A percentile compares a stretch with the other conserved stretches of the same genome.
Conservation (phyloP, 2,329 filamentous ascomycete genomes). For the Cladosporium oxysporum region DNA sequence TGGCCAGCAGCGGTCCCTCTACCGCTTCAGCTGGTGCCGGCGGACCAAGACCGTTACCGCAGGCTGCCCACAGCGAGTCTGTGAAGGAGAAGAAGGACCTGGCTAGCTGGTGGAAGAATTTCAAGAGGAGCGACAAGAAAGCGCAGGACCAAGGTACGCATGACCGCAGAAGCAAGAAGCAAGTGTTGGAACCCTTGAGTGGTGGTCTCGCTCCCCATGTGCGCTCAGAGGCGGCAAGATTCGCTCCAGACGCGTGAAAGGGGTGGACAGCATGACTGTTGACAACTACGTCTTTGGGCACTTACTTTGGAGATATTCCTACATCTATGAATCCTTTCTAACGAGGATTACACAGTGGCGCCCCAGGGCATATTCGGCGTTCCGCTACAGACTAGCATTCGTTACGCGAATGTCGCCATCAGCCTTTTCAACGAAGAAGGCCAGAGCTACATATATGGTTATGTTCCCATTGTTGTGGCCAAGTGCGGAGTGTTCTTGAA, state of each 20-base stretch:
- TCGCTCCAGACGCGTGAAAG: no score
- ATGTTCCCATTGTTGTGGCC: conserved; percentile 96
- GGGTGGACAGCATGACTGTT: no score
- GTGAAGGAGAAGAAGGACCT: conserved; percentile 84
- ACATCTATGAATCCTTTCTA: no score
- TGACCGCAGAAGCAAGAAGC: no score
- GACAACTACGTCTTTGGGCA: no score
- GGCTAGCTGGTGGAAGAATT: conserved; percentile 96
- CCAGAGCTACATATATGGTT: conserved; percentile 96
- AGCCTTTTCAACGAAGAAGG: conserved; percentile 90
- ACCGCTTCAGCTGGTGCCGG: conserved; percentile 46
- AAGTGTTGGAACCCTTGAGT: no score
- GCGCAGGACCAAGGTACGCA: conserved; percentile 64
- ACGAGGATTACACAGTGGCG: conserved; percentile 8
- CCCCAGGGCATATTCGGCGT: conserved; percentile 86
- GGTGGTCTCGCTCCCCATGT: no score
- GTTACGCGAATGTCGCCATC: conserved; percentile 97
- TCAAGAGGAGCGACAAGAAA: conserved; percentile 69
- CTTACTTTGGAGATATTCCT: no score
- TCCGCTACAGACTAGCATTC: conserved; percentile 89
- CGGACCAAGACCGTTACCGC: conserved; percentile 46
- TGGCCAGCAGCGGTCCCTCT: conserved; percentile 44
- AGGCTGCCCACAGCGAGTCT: conserved; percentile 59
- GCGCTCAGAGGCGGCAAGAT: no score
- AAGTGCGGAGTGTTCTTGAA: conserved; percentile 98